Conservation (phyloP, 441 rosid species). For the Erodium texanum region DNA sequence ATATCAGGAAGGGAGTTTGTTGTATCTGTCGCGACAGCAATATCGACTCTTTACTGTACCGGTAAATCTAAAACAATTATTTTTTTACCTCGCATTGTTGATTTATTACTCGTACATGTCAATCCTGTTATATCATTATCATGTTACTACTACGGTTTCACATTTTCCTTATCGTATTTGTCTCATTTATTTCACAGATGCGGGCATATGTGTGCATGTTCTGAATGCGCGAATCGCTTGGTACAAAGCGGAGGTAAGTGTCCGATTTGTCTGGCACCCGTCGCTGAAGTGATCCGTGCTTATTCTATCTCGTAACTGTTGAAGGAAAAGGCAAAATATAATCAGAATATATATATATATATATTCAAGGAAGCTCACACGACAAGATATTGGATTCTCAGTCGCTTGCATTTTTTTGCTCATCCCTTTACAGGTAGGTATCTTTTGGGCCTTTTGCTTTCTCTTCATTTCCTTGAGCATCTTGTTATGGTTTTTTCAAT, state of each 20-base stretch:
- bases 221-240: conserved; percentile 45
- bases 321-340: background rate
- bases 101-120: no score
- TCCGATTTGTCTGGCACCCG: conserved; percentile 88
- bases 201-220: conserved; percentile 94
- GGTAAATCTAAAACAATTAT: conserved; percentile 33
- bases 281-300: conserved; percentile 74
- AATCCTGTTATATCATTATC: no score
- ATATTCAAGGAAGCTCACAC: background rate
- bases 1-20: conserved; percentile 72
- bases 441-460: background rate
- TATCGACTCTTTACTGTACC: conserved; percentile 76
- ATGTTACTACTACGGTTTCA: no score
- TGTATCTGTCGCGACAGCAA: conserved; percentile 57
- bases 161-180: background rate
- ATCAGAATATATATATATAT: background rate
- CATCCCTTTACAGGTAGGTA: conserved; percentile 17
- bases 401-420: conserved; percentile 17
- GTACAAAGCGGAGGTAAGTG: conserved; percentile 60
- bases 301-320: conserved; percentile 45
- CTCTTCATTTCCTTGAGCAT: background rate
- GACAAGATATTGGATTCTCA: conserved; percentile 7
- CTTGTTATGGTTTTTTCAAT: background rate
- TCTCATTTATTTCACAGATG: conserved; percentile 37
- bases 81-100: no score